Evolutionary conservation across 176 grass and related monocot genomes (phyloP), one percentile per base, ranked within the genome.

Genomic region (Avena atlantica): DNA sequence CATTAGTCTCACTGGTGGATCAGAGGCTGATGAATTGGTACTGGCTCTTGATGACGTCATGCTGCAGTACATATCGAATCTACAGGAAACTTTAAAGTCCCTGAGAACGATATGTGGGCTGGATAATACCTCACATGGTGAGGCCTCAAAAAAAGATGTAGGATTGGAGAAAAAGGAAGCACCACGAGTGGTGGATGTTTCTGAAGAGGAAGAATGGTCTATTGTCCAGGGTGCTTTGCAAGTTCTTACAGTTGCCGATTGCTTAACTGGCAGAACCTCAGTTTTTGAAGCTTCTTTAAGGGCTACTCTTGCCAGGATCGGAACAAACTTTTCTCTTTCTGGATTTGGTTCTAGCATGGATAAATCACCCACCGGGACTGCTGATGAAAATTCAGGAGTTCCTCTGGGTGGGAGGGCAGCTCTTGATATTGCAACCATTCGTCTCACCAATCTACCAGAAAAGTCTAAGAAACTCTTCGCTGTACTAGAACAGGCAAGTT

Each of bases 271-370:
- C 79, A 85, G 97, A 76, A 89, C 97, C 48, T 96, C 97, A 63
- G 94, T 99, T 76, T 99, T 99, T 83, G 97, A 99, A 83, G 97
- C 97, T 92, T 94, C 97, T 93, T 94, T 99, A 88, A 90, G 97
- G 74, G 92, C 97, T 62, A 94, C 94, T 15, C 92, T 99, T 79
- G 94, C 97, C 74, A 99, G 97, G 76, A 94, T 96, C 70, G 97
- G 97, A 17, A 99, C 97, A 70, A 93, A 88, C 51, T 83, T 96
- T 70, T 94, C 94, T 56, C 70, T 99, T 88, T 96, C 94, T 0
- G 86, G 81, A 24, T 88, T 92, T 55, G 90, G 93, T 50, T 85
- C 85, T 11, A 91, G 67, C 74, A n/a, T 90, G 65, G 88, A 86
- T 84, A 91, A 88, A 92, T 90, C 86, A 79, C 58, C 82, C 56